These are phyloP conservation scores for Taiwanofungus camphoratus DNA, from an alignment of 1,284 basidiomycete species.

Conservation along the genomic window DNA sequence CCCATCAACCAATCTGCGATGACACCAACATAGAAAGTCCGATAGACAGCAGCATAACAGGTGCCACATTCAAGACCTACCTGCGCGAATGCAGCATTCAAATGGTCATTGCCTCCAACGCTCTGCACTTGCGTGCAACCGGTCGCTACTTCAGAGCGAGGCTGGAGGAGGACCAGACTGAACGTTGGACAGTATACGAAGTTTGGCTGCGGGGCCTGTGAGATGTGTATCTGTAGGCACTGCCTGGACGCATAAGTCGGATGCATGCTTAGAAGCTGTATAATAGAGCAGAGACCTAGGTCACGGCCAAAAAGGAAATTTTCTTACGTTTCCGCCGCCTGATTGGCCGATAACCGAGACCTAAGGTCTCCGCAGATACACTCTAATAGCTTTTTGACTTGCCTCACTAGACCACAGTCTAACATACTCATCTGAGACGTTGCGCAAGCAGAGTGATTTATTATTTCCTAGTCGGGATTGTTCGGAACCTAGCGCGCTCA, in stretches of 20 bases:
- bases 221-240: background rate
- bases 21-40: conserved; percentile 7
- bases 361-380: too few relatives aligned
- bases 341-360: too few relatives aligned
- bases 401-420: too few relatives aligned
- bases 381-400: too few relatives aligned
- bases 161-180: conserved; percentile 25
- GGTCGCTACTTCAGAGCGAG: conserved; percentile 32
- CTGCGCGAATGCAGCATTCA: conserved; percentile 32
- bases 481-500: too few relatives aligned
- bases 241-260: too few relatives aligned
- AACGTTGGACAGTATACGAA: conserved; percentile 42
- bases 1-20: conserved; percentile 16
- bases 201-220: conserved; percentile 36
- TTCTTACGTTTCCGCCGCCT: too few relatives aligned
- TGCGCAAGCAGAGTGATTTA: too few relatives aligned
- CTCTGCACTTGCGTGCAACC: conserved; percentile 17
- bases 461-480: too few relatives aligned
- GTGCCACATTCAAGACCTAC: background rate
- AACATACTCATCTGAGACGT: too few relatives aligned
- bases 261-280: too few relatives aligned
- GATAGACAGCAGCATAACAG: background rate
- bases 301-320: background rate
- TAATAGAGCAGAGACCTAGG: too few relatives aligned
- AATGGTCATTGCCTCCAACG: conserved; percentile 15